Percentiles rank a stretch among this genome's conserved stretches.
phyloP scores from a whole-genome alignment of 768 basidiomycete species.

The Suillus paluster region DNA sequence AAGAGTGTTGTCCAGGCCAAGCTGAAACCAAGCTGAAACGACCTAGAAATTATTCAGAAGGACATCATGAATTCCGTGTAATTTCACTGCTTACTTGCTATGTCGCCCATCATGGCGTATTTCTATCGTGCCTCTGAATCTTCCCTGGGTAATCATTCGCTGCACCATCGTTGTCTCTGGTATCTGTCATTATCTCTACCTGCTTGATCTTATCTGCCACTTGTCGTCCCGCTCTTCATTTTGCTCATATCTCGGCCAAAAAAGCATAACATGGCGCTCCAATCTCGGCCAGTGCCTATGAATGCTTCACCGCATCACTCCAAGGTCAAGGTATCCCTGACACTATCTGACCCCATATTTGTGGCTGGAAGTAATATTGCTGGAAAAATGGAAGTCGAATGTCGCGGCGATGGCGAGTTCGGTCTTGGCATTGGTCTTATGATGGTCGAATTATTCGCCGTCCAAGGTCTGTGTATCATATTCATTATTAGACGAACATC shows the following conservation, averaged over 20 bases:
- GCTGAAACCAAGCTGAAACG: background rate
- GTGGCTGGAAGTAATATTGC: slow-evolving; percentile 69
- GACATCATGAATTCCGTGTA: slow-evolving; percentile 24
- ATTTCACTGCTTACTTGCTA: slow-evolving; percentile 14
- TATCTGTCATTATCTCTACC: slow-evolving; percentile 14
- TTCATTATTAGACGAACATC: slow-evolving; percentile 5
- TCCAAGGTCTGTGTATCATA: slow-evolving; percentile 56
- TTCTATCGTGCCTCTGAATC: slow-evolving; percentile 14
- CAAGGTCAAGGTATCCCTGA: slow-evolving; percentile 73
- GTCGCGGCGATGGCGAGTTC: slow-evolving; percentile 63
- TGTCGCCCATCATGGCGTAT: slow-evolving; percentile 18
- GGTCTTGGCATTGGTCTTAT: slow-evolving; percentile 76
- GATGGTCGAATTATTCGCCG: slow-evolving; percentile 76
- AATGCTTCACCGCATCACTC: slow-evolving; percentile 80
- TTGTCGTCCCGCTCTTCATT: background rate
- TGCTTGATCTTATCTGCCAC: slow-evolving; percentile 9
- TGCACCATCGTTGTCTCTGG: slow-evolving; percentile 14
- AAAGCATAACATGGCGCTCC: slow-evolving; percentile 29
- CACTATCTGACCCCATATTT: slow-evolving; percentile 60
- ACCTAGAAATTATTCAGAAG: background rate
- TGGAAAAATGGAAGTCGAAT: slow-evolving; percentile 83
- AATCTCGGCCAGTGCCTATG: slow-evolving; percentile 64
- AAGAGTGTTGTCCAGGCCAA: slow-evolving; percentile 8
- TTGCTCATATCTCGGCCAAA: background rate
- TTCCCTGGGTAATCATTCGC: slow-evolving; percentile 2